phyloP scores from a whole-genome alignment of 148 eudicot species.

The Amaranthus cruentus region DNA sequence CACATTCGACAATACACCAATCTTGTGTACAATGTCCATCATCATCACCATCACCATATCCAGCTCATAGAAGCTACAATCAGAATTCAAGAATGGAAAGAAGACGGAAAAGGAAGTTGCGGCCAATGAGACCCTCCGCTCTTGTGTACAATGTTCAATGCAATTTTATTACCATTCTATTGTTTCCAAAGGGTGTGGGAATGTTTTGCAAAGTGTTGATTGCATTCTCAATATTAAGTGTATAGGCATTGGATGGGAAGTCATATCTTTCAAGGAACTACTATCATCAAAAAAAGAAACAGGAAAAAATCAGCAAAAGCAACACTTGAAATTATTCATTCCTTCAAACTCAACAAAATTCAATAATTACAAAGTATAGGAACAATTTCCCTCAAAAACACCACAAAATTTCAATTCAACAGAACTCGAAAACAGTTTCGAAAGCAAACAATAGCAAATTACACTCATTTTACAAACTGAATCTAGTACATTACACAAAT shows the following conservation, averaged over 20 bases:
- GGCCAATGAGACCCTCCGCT: too few species aligned
- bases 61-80: too few species aligned
- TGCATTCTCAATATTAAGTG: neutral
- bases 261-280: neutral
- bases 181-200: conserved; percentile 11
- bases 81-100: too few species aligned
- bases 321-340: neutral
- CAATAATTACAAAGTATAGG: neutral
- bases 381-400: neutral
- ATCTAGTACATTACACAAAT: neutral
- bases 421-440: neutral
- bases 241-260: neutral
- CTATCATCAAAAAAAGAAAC: neutral
- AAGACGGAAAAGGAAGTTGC: too few species aligned
- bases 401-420: too few species aligned
- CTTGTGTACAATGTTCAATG: neutral
- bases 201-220: conserved; percentile 1
- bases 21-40: neutral
- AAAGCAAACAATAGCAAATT: neutral
- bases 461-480: neutral
- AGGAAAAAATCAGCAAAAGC: neutral
- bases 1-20: neutral
- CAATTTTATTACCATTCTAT: conserved; percentile 19
- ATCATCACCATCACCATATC: too few species aligned
- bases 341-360: neutral